These are phyloP conservation scores for Diaporthe sp. DNA, from an alignment of 2,329 filamentous ascomycete genomes.

Conservation along the genomic window DNA sequence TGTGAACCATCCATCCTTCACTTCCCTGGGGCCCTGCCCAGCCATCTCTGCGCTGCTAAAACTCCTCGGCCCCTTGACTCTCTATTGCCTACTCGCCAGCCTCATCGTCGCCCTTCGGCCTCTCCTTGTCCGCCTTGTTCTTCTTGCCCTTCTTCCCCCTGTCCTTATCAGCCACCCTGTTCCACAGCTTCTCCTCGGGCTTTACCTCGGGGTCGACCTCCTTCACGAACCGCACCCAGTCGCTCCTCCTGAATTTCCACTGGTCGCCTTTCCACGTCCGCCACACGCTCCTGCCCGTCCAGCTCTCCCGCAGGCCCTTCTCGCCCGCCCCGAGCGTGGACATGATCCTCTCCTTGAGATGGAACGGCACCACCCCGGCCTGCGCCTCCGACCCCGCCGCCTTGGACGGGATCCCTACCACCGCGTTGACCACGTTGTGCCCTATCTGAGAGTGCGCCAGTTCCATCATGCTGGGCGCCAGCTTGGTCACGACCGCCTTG, in stretches of 20 bases:
- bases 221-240: slow-evolving; percentile 69
- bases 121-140: slow-evolving; percentile 2
- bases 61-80: neutral
- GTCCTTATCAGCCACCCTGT: slow-evolving; percentile 30
- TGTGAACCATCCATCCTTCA: neutral
- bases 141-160: slow-evolving; percentile 13
- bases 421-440: slow-evolving; percentile 61
- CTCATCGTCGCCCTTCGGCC: slow-evolving; percentile 1
- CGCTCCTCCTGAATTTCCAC: slow-evolving; percentile 62
- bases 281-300: slow-evolving; percentile 67
- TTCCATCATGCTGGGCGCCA: slow-evolving; percentile 56
- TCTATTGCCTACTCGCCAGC: neutral
- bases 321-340: slow-evolving; percentile 59
- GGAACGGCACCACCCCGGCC: slow-evolving; percentile 60
- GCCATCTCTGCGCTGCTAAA: slow-evolving; percentile 27
- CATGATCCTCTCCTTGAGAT: slow-evolving; percentile 68
- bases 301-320: slow-evolving; percentile 60
- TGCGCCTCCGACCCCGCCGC: slow-evolving; percentile 49
- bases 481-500: slow-evolving; percentile 61
- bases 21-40: slow-evolving; percentile 18
- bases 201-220: slow-evolving; percentile 52
- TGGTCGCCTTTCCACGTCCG: slow-evolving; percentile 67
- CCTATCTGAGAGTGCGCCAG: slow-evolving; percentile 62
- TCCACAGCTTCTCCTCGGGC: slow-evolving; percentile 33
- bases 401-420: slow-evolving; percentile 61